phyloP scores from a whole-genome alignment of 202 grass and related monocot species.

The Musa balbisiana region DNA sequence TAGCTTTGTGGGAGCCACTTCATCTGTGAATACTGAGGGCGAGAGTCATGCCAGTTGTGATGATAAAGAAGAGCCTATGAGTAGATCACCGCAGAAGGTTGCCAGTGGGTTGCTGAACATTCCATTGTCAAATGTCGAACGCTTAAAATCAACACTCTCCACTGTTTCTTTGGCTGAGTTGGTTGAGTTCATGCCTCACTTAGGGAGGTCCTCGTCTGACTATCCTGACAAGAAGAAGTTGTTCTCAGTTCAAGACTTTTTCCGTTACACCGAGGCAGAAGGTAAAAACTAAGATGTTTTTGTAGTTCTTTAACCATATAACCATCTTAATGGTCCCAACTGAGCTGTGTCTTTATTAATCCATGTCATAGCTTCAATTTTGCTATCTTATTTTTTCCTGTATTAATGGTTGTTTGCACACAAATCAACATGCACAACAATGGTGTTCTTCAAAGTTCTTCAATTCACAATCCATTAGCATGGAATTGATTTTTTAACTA shows the following conservation, averaged over 20 bases:
- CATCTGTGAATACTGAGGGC: constrained; percentile 25
- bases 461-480: too few relatives aligned
- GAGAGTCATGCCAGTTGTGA: constrained; percentile 2
- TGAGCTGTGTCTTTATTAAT: too few relatives aligned
- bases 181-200: constrained; percentile 63
- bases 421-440: too few relatives aligned
- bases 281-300: constrained; percentile 28
- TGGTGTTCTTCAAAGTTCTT: too few relatives aligned
- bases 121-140: constrained; percentile 84
- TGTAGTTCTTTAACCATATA: too few relatives aligned
- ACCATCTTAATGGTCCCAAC: too few relatives aligned
- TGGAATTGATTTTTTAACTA: too few relatives aligned
- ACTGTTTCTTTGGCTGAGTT: constrained; percentile 64
- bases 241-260: constrained; percentile 97
- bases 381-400: too few relatives aligned
- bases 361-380: too few relatives aligned
- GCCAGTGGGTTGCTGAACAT: constrained; percentile 57
- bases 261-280: constrained; percentile 79
- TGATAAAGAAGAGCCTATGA: constrained; percentile 33
- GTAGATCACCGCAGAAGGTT: constrained; percentile 40
- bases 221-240: constrained; percentile 98
- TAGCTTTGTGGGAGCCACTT: constrained; percentile 26
- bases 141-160: constrained; percentile 64
- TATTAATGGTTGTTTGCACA: too few relatives aligned
- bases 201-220: constrained; percentile 47